Conservation (phyloP, 2,329 filamentous ascomycete species). For the Elsinoe batatas region DNA sequence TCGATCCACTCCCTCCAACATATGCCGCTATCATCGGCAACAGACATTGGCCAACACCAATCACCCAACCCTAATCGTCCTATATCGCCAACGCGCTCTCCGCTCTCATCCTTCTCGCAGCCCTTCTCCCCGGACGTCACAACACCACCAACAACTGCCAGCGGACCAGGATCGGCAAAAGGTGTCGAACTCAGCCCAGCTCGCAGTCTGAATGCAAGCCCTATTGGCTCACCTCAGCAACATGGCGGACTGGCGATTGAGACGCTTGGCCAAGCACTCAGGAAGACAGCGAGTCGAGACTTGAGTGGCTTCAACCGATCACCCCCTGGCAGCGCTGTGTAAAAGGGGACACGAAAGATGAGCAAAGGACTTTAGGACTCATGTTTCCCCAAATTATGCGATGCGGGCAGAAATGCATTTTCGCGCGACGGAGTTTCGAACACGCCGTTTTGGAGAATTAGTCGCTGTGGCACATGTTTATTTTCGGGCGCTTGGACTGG, state of each 20-base stretch:
- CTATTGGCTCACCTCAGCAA: slow-evolving; percentile 45
- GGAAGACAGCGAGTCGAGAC: slow-evolving; percentile 77
- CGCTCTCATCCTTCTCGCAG: slow-evolving; percentile 26
- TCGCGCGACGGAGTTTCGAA: neutral
- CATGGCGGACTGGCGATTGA: slow-evolving; percentile 74
- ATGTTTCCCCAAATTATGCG: neutral
- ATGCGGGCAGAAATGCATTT: neutral
- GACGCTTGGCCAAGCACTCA: slow-evolving; percentile 83
- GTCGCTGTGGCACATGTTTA: neutral
- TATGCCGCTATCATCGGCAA: slow-evolving; percentile 55
- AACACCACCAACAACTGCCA: slow-evolving; percentile 60
- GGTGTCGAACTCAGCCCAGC: slow-evolving; percentile 55
- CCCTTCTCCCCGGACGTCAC: slow-evolving; percentile 58
- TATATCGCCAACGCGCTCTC: slow-evolving; percentile 70
- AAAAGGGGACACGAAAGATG: slow-evolving; percentile 15
- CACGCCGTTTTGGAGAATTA: neutral
- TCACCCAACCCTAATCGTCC: slow-evolving; percentile 49
- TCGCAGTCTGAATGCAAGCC: slow-evolving; percentile 53
- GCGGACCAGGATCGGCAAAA: slow-evolving; percentile 64
- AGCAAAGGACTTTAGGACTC: slow-evolving; percentile 2
- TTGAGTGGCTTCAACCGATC: slow-evolving; percentile 38
- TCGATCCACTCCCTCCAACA: slow-evolving; percentile 55
- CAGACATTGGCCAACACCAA: slow-evolving; percentile 22
- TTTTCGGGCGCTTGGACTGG: slow-evolving; percentile 7
- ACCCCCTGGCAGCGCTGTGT: slow-evolving; percentile 18